Conservation (phyloP, 495 filamentous ascomycete genomes). For the Neurospora terricola region DNA sequence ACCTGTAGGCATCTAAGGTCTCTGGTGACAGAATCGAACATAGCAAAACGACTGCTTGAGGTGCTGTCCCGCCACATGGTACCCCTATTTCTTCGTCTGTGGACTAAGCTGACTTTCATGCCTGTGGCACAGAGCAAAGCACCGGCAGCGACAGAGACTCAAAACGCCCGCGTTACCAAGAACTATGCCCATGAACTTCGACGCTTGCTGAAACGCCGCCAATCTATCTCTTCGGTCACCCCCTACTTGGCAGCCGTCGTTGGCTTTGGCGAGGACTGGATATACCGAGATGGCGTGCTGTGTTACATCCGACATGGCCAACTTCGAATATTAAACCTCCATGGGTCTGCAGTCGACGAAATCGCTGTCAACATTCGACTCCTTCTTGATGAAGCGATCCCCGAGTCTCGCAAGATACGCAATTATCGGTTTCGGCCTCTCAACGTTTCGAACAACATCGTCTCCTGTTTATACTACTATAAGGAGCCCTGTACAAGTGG, state of each 20-base stretch:
- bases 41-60: slow-evolving; percentile 50
- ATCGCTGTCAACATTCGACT: slow-evolving; percentile 47
- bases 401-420: slow-evolving; percentile 17
- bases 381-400: slow-evolving; percentile 29
- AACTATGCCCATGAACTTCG: slow-evolving; percentile 48
- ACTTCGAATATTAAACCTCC: slow-evolving; percentile 57
- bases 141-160: slow-evolving; percentile 48
- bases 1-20: slow-evolving; percentile 44
- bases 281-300: slow-evolving; percentile 53
- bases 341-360: slow-evolving; percentile 40
- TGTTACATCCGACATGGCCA: slow-evolving; percentile 47
- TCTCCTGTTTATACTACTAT: slow-evolving; percentile 45
- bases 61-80: slow-evolving; percentile 25
- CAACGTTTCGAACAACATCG: slow-evolving; percentile 50
- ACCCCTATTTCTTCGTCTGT: background rate
- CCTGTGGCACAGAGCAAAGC: slow-evolving; percentile 40
- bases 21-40: slow-evolving; percentile 48
- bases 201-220: slow-evolving; percentile 48
- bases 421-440: slow-evolving; percentile 48
- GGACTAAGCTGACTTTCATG: slow-evolving; percentile 4
- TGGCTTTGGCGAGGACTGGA: slow-evolving; percentile 49
- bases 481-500: background rate
- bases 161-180: slow-evolving; percentile 35
- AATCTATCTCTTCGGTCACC: slow-evolving; percentile 50
- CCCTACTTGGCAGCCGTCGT: slow-evolving; percentile 54